Conservation (phyloP, 2,329 filamentous ascomycete genomes). For the Fusarium pininemorale region DNA sequence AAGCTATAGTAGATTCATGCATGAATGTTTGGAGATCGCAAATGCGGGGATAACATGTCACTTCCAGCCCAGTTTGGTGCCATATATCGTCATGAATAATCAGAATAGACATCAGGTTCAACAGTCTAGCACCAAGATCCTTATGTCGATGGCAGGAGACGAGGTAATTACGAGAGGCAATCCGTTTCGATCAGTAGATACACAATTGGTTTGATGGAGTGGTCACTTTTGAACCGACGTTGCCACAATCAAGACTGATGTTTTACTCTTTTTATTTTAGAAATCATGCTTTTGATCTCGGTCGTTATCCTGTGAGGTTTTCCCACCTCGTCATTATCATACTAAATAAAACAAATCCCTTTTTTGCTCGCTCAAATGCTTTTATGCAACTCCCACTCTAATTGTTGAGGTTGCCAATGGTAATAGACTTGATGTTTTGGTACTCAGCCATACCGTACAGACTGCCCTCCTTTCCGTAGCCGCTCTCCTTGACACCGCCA, state of each 20-base stretch:
- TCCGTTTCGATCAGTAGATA: not conserved
- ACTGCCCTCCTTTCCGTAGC: slow-evolving; percentile 51
- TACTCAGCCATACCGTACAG: slow-evolving; percentile 58
- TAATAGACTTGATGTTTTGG: slow-evolving; percentile 58
- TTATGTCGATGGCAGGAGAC: not conserved
- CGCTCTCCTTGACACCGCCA: slow-evolving; percentile 50
- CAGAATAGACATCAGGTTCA: not conserved
- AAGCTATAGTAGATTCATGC: not conserved
- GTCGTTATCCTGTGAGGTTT: slow-evolving; percentile 20
- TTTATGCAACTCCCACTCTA: slow-evolving; percentile 7
- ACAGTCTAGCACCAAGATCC: not conserved
- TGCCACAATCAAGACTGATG: not conserved
- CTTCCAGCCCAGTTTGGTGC: not conserved
- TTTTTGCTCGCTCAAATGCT: slow-evolving; percentile 11
- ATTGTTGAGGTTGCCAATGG: slow-evolving; percentile 42
- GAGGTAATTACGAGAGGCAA: not conserved
- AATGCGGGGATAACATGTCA: not conserved
- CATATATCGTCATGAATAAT: not conserved
- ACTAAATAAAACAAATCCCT: slow-evolving; percentile 31
- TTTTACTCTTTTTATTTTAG: slow-evolving; percentile 24
- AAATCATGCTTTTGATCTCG: not conserved
- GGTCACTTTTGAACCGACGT: not conserved
- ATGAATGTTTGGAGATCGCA: not conserved
- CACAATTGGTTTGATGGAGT: not conserved
- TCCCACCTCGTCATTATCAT: slow-evolving; percentile 40